Conservation (phyloP, 2,329 filamentous ascomycete species). For the Dactylonectria estremocensis region DNA sequence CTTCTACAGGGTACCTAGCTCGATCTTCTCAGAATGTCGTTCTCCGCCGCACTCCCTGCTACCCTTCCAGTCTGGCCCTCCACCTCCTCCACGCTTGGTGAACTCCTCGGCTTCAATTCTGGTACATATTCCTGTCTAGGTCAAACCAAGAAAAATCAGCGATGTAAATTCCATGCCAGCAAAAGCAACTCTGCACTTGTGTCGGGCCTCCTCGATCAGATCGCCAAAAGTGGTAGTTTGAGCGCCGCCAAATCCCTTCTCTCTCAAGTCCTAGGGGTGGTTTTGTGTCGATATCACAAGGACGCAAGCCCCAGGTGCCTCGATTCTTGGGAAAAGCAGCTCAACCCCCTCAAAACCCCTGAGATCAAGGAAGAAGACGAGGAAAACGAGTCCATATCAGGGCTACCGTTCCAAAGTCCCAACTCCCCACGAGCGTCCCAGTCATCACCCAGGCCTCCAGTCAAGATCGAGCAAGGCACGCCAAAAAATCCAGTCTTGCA, state of each 20-base stretch:
- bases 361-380: slow-evolving; percentile 32
- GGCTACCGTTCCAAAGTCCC: not conserved
- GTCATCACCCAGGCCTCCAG: not conserved
- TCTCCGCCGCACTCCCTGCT: not conserved
- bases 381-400: not conserved
- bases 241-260: slow-evolving; percentile 34
- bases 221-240: slow-evolving; percentile 29
- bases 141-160: not conserved
- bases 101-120: slow-evolving; percentile 21
- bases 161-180: slow-evolving; percentile 24
- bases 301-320: slow-evolving; percentile 11
- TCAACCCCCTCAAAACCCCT: slow-evolving; percentile 13
- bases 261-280: slow-evolving; percentile 28
- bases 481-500: not conserved
- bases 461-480: slow-evolving; percentile 15
- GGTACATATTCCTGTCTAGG: slow-evolving; percentile 33
- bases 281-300: slow-evolving; percentile 36
- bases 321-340: slow-evolving; percentile 30
- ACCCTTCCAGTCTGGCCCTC: slow-evolving; percentile 21
- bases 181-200: slow-evolving; percentile 20
- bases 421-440: not conserved
- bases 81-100: slow-evolving; percentile 12
- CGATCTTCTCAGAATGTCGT: slow-evolving; percentile 18
- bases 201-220: slow-evolving; percentile 27
- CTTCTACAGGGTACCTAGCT: not conserved